Evolutionary conservation across 805 yeast species (phyloP), one percentile per base, ranked within the genome.

Genomic region (Wickerhamiella nectarea): DNA sequence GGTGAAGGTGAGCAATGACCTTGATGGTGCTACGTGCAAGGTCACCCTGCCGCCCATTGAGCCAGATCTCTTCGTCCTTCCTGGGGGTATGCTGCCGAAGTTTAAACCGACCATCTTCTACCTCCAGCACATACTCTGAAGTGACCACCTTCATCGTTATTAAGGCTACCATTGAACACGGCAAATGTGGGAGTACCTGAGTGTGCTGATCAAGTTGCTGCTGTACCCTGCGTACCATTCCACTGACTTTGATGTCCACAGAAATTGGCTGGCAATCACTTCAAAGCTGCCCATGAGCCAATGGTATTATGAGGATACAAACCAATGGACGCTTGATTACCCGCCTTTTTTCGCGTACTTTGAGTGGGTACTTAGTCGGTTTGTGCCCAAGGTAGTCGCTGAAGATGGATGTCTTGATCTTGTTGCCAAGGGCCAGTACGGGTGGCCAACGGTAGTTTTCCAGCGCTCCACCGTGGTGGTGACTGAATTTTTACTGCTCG

Each of bases 271-370:
- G 17, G 94, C 98, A 0, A 79, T 91, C 40, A 89, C 97, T 1
- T 64, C 76, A 53, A 69, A 70, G 4, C 62, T 87, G 15, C 96
- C 96, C 0, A 39, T 87, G 14, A 63, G 63, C 12, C 59, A 80
- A 44, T 91, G 99, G 99, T 91, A 91, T 58, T 58, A 69, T 34
- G 95, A 91, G 38, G 75, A 84, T 0, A 72, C 75, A 12, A 72
- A 75, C 36, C 86, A 81, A 57, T 91, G 97, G 96, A 91, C 97
- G 0, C 65, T 91, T 34, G 98, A 91, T 60, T 91, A 89, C 62
- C 98, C 99, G 9, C 99, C 99, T 0, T 83, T 86, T 55, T 91
- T 91, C 62, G 98, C 98, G 0, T 87, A 85, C 61, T 89, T 91
- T 53, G 98, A 91, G 60, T 85, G 86, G 82, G 17, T 70, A 2